phyloP scores from a whole-genome alignment of 1,139 yeast species.

The Hemisphaericaspora subhashii region DNA sequence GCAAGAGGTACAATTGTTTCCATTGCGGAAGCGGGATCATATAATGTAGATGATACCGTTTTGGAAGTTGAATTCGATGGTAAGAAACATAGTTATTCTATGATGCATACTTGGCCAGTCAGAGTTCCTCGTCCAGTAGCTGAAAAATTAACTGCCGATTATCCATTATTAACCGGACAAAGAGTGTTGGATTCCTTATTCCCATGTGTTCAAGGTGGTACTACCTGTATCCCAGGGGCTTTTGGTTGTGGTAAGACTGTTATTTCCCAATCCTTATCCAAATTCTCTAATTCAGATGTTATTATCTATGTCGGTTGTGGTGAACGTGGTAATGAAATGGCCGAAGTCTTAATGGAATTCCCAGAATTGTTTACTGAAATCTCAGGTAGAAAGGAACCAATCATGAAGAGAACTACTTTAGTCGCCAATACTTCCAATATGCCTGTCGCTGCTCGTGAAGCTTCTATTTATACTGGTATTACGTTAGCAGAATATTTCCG shows the following conservation, averaged over 20 bases:
- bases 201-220: constrained; percentile 99
- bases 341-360: constrained; percentile 99
- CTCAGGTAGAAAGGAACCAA: constrained; percentile 93
- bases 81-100: constrained; percentile 72
- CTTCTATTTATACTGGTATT: constrained; percentile 98
- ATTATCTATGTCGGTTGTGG: constrained; percentile 95
- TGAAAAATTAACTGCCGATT: constrained; percentile 86
- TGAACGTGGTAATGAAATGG: constrained; percentile 98
- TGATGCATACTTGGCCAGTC: constrained; percentile 99
- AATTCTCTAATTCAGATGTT: constrained; percentile 94
- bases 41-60: constrained; percentile 83
- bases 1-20: constrained; percentile 96
- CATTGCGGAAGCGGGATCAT: constrained; percentile 87
- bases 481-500: constrained; percentile 98
- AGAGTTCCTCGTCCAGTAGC: constrained; percentile 99
- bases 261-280: constrained; percentile 94
- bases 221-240: constrained; percentile 99
- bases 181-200: constrained; percentile 96
- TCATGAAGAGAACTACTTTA: constrained; percentile 98
- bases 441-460: constrained; percentile 99
- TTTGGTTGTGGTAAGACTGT: constrained; percentile 99
- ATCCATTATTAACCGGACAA: constrained; percentile 96
- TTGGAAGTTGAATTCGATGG: constrained; percentile 96
- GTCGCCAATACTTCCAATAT: constrained; percentile 98
- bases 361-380: constrained; percentile 93